Evolutionary conservation across 148 eudicot species (phyloP).

Genomic region (Rhododendron ferrugineum): DNA sequence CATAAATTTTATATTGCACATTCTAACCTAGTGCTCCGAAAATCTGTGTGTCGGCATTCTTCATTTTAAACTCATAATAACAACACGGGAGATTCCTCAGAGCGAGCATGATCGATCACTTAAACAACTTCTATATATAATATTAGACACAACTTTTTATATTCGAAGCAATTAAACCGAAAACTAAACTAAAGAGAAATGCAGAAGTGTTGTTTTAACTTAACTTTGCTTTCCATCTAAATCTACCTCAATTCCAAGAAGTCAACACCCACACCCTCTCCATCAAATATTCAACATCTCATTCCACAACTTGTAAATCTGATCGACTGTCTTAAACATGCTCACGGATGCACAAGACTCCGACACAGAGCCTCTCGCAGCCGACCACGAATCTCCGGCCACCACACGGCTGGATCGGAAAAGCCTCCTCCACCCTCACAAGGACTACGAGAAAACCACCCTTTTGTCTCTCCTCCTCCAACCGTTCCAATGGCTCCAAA

Average conservation of each 20-base stretch:
- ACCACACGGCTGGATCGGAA: background rate
- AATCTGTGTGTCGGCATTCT: background rate
- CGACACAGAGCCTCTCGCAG: background rate
- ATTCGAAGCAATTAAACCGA: background rate
- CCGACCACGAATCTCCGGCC: background rate
- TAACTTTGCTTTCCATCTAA: background rate
- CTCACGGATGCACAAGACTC: background rate
- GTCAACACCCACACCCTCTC: background rate
- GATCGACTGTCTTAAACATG: background rate
- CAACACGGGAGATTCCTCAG: background rate
- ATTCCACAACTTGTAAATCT: background rate
- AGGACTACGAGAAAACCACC: background rate
- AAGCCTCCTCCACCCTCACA: background rate
- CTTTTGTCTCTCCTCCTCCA: conserved; percentile 17
- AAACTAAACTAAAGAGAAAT: background rate
- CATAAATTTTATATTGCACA: too few relatives aligned
- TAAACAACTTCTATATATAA: background rate
- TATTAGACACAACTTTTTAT: background rate
- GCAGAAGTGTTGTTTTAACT: background rate
- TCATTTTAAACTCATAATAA: background rate
- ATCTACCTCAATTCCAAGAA: conserved; percentile 3
- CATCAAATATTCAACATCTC: background rate
- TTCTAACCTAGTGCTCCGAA: too few relatives aligned
- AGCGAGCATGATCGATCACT: background rate
- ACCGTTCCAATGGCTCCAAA: conserved; percentile 34